These are phyloP conservation scores for Cyberlindnera samutprakarnensis DNA, from an alignment of 805 yeast species.

Conservation along the genomic window DNA sequence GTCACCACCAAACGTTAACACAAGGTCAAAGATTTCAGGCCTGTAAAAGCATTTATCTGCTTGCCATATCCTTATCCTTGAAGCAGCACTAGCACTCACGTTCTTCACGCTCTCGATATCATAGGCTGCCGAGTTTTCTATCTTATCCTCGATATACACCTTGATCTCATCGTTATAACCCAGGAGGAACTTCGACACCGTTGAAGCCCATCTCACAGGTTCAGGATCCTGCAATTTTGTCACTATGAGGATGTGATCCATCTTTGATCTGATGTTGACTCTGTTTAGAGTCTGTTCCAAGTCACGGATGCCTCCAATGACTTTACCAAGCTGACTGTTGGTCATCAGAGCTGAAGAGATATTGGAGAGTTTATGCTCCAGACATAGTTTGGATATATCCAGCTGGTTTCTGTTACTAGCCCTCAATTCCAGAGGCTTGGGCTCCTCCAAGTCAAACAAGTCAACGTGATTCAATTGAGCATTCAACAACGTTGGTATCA, in stretches of 20 bases:
- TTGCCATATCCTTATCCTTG: constrained; percentile 19
- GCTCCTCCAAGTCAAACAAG: constrained; percentile 15
- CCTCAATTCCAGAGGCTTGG: constrained; percentile 1
- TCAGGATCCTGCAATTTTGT: constrained; percentile 25
- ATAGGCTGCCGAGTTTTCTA: constrained; percentile 6
- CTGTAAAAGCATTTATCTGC: constrained; percentile 19
- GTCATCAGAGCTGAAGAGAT: constrained; percentile 20
- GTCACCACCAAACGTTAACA: constrained; percentile 65
- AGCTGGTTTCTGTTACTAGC: constrained; percentile 2
- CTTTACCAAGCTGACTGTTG: constrained; percentile 19
- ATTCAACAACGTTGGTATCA: constrained; percentile 20
- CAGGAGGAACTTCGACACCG: constrained; percentile 17
- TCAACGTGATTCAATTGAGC: constrained; percentile 22
- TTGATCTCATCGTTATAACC: constrained; percentile 10
- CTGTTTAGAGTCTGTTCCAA: constrained; percentile 24
- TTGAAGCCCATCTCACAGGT: constrained; percentile 22
- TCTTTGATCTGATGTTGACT: constrained; percentile 21
- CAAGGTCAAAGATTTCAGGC: constrained; percentile 41
- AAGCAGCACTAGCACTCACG: constrained; percentile 2
- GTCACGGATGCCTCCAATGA: constrained; percentile 23
- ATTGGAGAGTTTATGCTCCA: constrained; percentile 11
- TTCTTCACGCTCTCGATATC: constrained; percentile 6
- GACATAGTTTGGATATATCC: constrained; percentile 6
- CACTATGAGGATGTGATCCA: constrained; percentile 22
- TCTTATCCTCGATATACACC: constrained; percentile 17